phyloP scores from a whole-genome alignment of 2,329 filamentous ascomycete genomes.

The Arachnomyces sp. region DNA sequence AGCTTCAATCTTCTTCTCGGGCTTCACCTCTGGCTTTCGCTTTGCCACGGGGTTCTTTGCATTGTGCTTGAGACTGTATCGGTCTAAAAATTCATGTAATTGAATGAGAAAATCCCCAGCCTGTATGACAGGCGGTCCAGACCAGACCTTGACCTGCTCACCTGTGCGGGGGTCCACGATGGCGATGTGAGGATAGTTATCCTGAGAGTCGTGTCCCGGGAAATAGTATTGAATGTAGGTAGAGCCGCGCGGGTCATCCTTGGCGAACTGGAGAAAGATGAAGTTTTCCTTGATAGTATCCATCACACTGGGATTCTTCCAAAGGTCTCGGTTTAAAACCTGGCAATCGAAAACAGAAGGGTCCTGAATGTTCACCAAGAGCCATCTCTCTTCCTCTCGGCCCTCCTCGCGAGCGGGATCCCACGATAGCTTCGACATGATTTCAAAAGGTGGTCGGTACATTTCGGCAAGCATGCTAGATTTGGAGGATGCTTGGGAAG shows the following conservation, averaged over 20 bases:
- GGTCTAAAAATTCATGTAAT: constrained; percentile 90
- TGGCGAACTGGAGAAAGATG: constrained; percentile 88
- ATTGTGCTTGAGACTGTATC: constrained; percentile 79
- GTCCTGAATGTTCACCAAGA: constrained; percentile 92
- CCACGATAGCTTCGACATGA: constrained; percentile 75
- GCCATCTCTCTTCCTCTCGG: constrained; percentile 85
- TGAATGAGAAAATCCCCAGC: constrained; percentile 79
- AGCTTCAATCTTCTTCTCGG: constrained; percentile 65
- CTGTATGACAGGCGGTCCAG: constrained; percentile 67
- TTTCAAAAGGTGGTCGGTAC: constrained; percentile 82
- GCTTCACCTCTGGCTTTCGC: constrained; percentile 60
- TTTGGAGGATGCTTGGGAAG: constrained; percentile 59
- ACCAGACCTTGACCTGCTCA: constrained; percentile 96
- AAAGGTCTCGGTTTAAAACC: constrained; percentile 84
- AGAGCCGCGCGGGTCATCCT: constrained; percentile 67
- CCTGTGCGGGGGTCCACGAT: constrained; percentile 93
- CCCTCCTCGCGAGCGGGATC: constrained; percentile 76
- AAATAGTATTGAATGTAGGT: constrained; percentile 92
- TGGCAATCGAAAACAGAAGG: constrained; percentile 91
- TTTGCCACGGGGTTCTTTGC: constrained; percentile 90
- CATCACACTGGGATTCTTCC: constrained; percentile 75
- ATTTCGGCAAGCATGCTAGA: constrained; percentile 77
- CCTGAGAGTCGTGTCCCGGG: constrained; percentile 64
- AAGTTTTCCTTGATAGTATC: constrained; percentile 86
- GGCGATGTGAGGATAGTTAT: constrained; percentile 90